Percentiles rank a stretch among this genome's conserved stretches.
Conservation (phyloP, 495 filamentous ascomycete species). For the Penicillium robsamsonii region DNA sequence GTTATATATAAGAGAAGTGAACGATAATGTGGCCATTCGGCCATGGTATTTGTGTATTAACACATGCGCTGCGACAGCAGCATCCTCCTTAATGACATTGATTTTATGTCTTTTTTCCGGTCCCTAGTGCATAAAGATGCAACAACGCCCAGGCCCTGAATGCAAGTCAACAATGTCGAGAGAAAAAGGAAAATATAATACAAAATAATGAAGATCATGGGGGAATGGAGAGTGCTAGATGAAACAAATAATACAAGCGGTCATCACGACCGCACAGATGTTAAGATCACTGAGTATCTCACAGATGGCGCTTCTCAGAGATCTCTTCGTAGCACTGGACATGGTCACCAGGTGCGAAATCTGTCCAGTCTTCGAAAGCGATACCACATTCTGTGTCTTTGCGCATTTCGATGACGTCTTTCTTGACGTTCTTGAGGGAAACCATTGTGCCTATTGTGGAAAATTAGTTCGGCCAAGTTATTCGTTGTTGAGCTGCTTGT, state of each 20-base stretch:
- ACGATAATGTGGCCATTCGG: neutral
- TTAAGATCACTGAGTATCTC: slow-evolving; percentile 8
- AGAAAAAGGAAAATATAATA: slow-evolving; percentile 15
- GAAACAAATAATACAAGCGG: slow-evolving; percentile 23
- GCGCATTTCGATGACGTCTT: slow-evolving; percentile 80
- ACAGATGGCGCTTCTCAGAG: slow-evolving; percentile 61
- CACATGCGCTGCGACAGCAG: neutral
- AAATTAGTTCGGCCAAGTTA: slow-evolving; percentile 5
- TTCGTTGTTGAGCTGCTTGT: neutral
- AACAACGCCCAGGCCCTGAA: slow-evolving; percentile 23
- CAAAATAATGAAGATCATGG: slow-evolving; percentile 13
- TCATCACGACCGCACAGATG: slow-evolving; percentile 6
- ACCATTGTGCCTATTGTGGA: slow-evolving; percentile 60
- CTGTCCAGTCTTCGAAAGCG: slow-evolving; percentile 74
- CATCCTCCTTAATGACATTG: slow-evolving; percentile 8
- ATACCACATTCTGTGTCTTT: slow-evolving; percentile 94
- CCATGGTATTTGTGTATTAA: neutral
- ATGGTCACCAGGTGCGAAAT: slow-evolving; percentile 76
- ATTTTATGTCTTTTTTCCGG: slow-evolving; percentile 3
- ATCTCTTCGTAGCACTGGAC: slow-evolving; percentile 84
- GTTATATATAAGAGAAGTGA: neutral
- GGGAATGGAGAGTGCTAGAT: slow-evolving; percentile 6
- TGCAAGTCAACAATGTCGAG: slow-evolving; percentile 17
- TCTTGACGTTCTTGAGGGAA: slow-evolving; percentile 88
- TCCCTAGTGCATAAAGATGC: slow-evolving; percentile 5